Percentiles rank a stretch among this genome's conserved stretches.
These are phyloP conservation scores for Hansfordia pulvinata DNA, from an alignment of 2,329 filamentous ascomycete genomes.

Conservation along the genomic window DNA sequence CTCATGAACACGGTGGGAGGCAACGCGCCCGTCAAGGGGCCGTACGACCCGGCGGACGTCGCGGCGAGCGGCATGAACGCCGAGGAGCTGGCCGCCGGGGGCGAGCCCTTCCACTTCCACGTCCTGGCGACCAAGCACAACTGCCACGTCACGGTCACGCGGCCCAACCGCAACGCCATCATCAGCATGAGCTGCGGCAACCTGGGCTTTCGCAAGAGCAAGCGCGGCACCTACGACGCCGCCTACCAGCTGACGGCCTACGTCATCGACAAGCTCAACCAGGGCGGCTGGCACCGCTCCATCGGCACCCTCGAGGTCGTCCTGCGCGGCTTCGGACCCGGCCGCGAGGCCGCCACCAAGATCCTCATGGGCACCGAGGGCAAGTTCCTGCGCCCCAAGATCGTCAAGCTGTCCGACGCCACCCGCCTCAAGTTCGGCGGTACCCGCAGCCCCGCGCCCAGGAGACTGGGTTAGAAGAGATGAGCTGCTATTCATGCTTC, in stretches of 20 bases:
- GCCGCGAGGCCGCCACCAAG: slow-evolving; percentile 82
- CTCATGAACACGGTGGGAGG: no score
- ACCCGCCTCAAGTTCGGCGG: slow-evolving; percentile 95
- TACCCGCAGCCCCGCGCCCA: slow-evolving; percentile 70
- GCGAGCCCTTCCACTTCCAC: slow-evolving; percentile 72
- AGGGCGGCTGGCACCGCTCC: slow-evolving; percentile 62
- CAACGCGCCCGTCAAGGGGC: no score
- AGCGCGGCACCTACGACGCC: slow-evolving; percentile 74
- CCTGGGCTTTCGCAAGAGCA: slow-evolving; percentile 78
- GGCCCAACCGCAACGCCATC: slow-evolving; percentile 66
- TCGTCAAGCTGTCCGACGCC: slow-evolving; percentile 69
- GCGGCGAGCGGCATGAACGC: slow-evolving; percentile 10
- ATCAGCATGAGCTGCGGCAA: slow-evolving; percentile 74
- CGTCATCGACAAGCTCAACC: slow-evolving; percentile 71
- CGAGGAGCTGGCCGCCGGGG: slow-evolving; percentile 19
- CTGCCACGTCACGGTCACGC: slow-evolving; percentile 81
- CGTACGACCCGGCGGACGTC: slow-evolving; percentile 7
- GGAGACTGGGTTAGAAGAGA: slow-evolving; percentile 51
- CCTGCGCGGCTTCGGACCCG: slow-evolving; percentile 72
- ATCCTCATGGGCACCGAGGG: slow-evolving; percentile 80
- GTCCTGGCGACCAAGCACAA: slow-evolving; percentile 86
- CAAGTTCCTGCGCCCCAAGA: slow-evolving; percentile 56
- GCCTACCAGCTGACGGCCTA: slow-evolving; percentile 82
- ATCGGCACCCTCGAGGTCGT: slow-evolving; percentile 70
- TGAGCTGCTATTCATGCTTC: no score